phyloP scores from a whole-genome alignment of 2,329 filamentous ascomycete genomes.

The Thermomyces lanuginosus region DNA sequence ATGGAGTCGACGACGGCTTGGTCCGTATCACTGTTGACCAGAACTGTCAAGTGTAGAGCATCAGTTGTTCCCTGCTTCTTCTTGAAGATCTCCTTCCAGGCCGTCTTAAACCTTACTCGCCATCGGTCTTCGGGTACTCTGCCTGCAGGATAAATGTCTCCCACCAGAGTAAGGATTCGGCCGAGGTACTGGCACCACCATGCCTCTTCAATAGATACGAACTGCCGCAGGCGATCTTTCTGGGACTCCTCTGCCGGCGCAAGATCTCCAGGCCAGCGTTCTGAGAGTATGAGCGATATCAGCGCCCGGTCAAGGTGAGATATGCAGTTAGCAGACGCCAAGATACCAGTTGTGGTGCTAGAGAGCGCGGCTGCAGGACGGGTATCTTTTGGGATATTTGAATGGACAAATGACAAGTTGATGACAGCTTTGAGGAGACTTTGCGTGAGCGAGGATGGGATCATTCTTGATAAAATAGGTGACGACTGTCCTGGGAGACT shows the following conservation, averaged over 20 bases:
- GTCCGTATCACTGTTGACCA: constrained; percentile 24
- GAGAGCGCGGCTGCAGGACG: constrained; percentile 55
- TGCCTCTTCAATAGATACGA: constrained; percentile 38
- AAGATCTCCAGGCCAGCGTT: constrained; percentile 55
- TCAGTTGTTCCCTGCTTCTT: constrained; percentile 25
- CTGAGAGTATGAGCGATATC: constrained; percentile 54
- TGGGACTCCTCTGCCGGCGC: constrained; percentile 42
- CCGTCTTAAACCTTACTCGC: constrained; percentile 25
- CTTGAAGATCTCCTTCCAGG: constrained; percentile 27
- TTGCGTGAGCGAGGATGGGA: constrained; percentile 28
- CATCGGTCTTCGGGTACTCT: constrained; percentile 14
- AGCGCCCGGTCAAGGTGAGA: constrained; percentile 56
- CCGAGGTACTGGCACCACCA: constrained; percentile 55
- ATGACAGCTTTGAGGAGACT: constrained; percentile 40
- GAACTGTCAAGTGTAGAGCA: constrained; percentile 30
- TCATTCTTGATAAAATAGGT: constrained; percentile 9
- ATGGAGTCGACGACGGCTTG: constrained; percentile 21
- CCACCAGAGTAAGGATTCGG: constrained; percentile 41
- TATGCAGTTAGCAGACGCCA: constrained; percentile 54
- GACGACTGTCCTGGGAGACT: constrained; percentile 27
- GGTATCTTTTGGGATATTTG: constrained; percentile 36
- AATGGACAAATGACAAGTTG: constrained; percentile 42
- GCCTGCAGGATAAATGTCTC: constrained; percentile 46
- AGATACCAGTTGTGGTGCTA: constrained; percentile 49
- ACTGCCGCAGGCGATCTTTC: constrained; percentile 35